Evolutionary conservation across 2,329 filamentous ascomycete genomes (phyloP).

Genomic region (Erysiphe pulchra): DNA sequence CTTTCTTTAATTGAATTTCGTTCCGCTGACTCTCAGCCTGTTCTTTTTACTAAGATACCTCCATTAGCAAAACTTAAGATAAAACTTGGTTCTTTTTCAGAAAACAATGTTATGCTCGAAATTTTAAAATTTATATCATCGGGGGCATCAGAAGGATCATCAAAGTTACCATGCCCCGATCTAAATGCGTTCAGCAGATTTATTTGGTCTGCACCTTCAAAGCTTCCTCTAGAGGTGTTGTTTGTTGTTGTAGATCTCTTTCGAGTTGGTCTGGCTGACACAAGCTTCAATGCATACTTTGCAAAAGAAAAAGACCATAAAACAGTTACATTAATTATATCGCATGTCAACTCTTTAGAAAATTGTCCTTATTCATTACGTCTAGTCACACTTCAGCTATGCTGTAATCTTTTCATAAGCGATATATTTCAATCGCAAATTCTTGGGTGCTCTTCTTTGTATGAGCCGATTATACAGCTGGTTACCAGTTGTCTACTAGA

Average conservation of each 20-base stretch:
- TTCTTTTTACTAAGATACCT: constrained; percentile 51
- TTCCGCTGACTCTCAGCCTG: constrained; percentile 31
- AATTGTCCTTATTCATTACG: constrained; percentile 56
- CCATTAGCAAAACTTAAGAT: constrained; percentile 57
- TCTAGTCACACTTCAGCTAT: constrained; percentile 58
- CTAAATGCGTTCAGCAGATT: constrained; percentile 37
- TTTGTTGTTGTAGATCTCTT: constrained; percentile 77
- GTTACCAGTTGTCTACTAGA: constrained; percentile 61
- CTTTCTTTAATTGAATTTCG: constrained; percentile 47
- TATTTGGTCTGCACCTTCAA: constrained; percentile 26
- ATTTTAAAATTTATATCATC: constrained; percentile 47
- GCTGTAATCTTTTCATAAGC: constrained; percentile 64
- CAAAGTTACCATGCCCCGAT: constrained; percentile 44
- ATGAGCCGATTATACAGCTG: constrained; percentile 35
- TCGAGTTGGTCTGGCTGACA: constrained; percentile 49
- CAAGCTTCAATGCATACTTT: constrained; percentile 56
- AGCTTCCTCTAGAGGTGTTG: constrained; percentile 34
- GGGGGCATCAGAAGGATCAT: constrained; percentile 28
- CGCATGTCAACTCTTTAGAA: constrained; percentile 27
- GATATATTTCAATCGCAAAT: constrained; percentile 43
- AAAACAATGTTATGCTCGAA: constrained; percentile 31
- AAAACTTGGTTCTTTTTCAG: constrained; percentile 45
- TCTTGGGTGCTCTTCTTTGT: constrained; percentile 24
- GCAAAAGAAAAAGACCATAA: constrained; percentile 45
- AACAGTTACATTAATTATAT: constrained; percentile 35